Percentiles rank a stretch among this genome's conserved stretches.
Conservation (phyloP, 345 rosid genomes). For the Microthlaspi erraticum region DNA sequence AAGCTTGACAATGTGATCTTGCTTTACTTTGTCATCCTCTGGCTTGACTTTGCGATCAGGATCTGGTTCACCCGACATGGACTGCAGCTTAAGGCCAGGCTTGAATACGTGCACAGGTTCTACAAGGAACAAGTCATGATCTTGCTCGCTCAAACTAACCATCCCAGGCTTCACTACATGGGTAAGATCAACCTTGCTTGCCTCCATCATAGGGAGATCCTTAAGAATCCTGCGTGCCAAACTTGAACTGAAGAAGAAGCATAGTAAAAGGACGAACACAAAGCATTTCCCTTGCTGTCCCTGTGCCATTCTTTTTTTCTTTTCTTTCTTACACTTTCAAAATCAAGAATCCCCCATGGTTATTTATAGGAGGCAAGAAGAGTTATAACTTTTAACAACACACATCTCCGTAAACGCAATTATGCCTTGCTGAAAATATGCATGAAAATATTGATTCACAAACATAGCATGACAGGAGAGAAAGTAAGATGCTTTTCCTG, state of each 20-base stretch:
- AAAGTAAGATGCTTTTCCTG: neutral
- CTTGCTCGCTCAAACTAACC: constrained; percentile 19
- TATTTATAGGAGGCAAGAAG: constrained; percentile 35
- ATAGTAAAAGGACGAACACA: constrained; percentile 47
- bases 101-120: neutral
- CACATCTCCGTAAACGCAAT: constrained; percentile 30
- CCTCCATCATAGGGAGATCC: constrained; percentile 42
- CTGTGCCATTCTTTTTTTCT: constrained; percentile 48
- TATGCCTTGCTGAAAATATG: constrained; percentile 29
- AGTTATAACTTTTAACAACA: constrained; percentile 11
- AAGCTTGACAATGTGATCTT: neutral
- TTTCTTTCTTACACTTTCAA: constrained; percentile 12
- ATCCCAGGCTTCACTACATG: constrained; percentile 22
- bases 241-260: constrained; percentile 48
- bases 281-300: constrained; percentile 41
- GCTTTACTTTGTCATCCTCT: neutral
- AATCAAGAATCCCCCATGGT: neutral
- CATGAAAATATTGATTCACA: constrained; percentile 21
- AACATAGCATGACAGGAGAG: constrained; percentile 36
- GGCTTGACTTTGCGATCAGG: too few species aligned
- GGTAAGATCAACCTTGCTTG: constrained; percentile 15
- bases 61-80: too few species aligned
- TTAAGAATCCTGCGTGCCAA: constrained; percentile 51
- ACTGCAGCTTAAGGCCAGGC: neutral
- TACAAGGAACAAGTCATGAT: neutral